Conservation (phyloP, 495 filamentous ascomycete genomes). For the Beverwykella pulmonaria region DNA sequence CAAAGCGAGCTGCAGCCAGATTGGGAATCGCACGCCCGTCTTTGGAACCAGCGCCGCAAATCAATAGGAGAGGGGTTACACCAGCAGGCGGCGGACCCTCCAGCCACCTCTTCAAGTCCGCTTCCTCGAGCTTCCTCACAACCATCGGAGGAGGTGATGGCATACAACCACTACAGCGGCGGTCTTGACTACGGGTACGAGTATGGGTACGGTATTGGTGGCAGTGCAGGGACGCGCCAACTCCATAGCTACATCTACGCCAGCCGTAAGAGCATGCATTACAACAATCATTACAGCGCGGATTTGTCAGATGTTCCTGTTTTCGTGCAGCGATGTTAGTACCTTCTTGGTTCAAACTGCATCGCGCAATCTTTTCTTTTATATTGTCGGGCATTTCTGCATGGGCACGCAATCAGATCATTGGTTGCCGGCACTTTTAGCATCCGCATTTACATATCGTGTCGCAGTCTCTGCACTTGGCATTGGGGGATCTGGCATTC, state of each 20-base stretch:
- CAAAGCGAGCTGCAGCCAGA: slow-evolving; percentile 4
- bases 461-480: background rate
- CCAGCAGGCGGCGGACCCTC: slow-evolving; percentile 2
- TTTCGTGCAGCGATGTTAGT: slow-evolving; percentile 20
- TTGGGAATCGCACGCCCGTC: slow-evolving; percentile 33
- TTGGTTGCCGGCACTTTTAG: background rate
- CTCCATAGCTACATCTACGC: slow-evolving; percentile 38
- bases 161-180: slow-evolving; percentile 48
- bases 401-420: slow-evolving; percentile 2
- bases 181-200: slow-evolving; percentile 53
- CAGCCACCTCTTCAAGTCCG: background rate
- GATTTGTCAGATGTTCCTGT: slow-evolving; percentile 39
- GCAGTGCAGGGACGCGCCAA: slow-evolving; percentile 50
- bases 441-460: slow-evolving; percentile 5
- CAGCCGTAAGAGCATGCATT: slow-evolving; percentile 49
- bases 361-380: slow-evolving; percentile 15
- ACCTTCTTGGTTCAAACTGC: slow-evolving; percentile 10
- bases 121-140: background rate
- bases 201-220: slow-evolving; percentile 44
- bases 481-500: background rate
- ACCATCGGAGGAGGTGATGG: slow-evolving; percentile 6
- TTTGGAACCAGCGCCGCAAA: slow-evolving; percentile 39
- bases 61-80: slow-evolving; percentile 34
- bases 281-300: slow-evolving; percentile 44
- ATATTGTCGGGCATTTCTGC: slow-evolving; percentile 33